Base-by-base conservation (phyloP, 129 eudicot species). In the Escallonia herrerae region DNA sequence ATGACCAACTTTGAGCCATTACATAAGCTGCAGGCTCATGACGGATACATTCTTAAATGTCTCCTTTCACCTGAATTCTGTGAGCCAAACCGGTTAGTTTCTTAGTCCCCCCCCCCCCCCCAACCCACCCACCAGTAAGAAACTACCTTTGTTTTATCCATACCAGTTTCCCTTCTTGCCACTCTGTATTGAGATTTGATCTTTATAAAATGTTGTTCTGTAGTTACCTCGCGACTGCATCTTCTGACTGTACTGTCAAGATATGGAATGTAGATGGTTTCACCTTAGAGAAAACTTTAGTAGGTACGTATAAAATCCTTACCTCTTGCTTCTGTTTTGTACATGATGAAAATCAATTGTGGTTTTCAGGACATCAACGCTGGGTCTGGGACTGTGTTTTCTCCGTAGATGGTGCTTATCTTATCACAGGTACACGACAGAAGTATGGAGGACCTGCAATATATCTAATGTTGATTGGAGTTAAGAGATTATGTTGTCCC, bases 381-480 rank as follows among this genome's bases (percentile, higher is more conserved):
- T 93, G 99, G 99, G 99, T 93, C 40, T 93, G 99, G 99, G 99
- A 93, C 71, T 93, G 99, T 61, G 99, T 89, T 48, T 89, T 86
- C 77, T 93, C 99, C 8, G 99, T 89, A 1, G 99, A 93, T 40
- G 99, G 99, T 69, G 99, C 99, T 61, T 93, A 75, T 77, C 93
- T 93, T 40, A 89, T 93, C 75, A 93, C 99, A 81, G 98, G 98
- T 93, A 81, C 40, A 52, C 14, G 37, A 68, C 15, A 6, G 33
- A 14, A 70, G 45, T 9, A 40, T 4, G 15, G 53, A 3, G 14
- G 6, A 46, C 4, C 33, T 12, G 33, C 22, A 42, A 22, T 22
- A 22, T 22, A 0, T 22, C 1, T 22, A 22, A 0, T 22, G 33
- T 22, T 22, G 33, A 22, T 22, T 22, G 33, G 33, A 22, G 33